These are phyloP conservation scores for Nitzschia sp. DNA, from an alignment of 108 stramenopile genomes.

Conservation along the genomic window DNA sequence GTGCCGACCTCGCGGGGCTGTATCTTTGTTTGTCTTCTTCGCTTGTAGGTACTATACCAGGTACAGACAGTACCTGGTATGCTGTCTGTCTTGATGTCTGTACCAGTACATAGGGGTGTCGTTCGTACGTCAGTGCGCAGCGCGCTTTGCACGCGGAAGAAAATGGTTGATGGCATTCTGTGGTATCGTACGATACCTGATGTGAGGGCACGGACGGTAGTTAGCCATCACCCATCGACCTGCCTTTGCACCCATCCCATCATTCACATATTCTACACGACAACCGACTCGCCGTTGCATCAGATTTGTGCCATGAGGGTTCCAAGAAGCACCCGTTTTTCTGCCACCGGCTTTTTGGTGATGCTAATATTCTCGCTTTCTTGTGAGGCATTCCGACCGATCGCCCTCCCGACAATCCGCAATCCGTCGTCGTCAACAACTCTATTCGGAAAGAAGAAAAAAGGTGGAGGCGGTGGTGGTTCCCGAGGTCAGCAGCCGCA, in stretches of 20 bases:
- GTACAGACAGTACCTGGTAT: neutral
- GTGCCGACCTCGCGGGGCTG: neutral
- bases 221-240: no score
- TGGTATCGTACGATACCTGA: neutral
- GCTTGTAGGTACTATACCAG: neutral
- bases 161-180: neutral
- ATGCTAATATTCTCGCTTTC: neutral
- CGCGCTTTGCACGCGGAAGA: neutral
- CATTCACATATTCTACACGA: neutral
- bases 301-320: neutral
- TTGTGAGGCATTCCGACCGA: neutral
- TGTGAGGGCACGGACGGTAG: no score
- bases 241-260: no score
- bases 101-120: no score
- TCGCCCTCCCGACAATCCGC: neutral
- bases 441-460: constrained; percentile 36
- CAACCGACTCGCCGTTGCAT: neutral
- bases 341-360: neutral
- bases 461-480: constrained; percentile 29
- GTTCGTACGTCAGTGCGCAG: no score
- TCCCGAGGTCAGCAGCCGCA: constrained; percentile 49
- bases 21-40: neutral
- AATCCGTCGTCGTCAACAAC: neutral
- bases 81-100: no score
- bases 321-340: neutral